Conservation (phyloP, 768 basidiomycete species). For the Floccularia luteovirens region DNA sequence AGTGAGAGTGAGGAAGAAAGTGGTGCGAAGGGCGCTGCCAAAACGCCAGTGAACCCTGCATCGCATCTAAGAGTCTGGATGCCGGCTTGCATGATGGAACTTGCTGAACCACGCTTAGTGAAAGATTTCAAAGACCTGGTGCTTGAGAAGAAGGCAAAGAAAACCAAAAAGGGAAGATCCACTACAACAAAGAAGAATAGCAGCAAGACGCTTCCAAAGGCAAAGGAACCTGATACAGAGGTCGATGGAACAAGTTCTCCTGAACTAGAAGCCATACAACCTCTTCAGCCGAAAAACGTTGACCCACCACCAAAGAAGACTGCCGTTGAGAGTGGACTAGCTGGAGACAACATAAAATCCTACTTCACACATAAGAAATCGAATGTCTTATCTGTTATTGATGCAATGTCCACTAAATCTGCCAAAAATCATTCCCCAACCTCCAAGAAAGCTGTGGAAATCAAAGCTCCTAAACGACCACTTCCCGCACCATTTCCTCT, state of each 20-base stretch:
- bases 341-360: neutral
- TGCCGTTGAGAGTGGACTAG: neutral
- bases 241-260: neutral
- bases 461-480: neutral
- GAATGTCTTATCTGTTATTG: neutral
- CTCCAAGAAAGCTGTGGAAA: neutral
- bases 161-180: conserved; percentile 16
- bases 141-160: conserved; percentile 44
- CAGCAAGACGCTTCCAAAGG: conserved; percentile 6
- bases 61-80: conserved; percentile 69
- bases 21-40: conserved; percentile 27
- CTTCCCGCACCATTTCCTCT: conserved; percentile 1
- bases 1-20: conserved; percentile 40
- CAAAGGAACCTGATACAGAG: conserved; percentile 4
- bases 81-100: conserved; percentile 68
- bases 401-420: neutral
- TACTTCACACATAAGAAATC: neutral
- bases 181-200: conserved; percentile 8
- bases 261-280: conserved; percentile 2
- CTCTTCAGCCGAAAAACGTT: conserved; percentile 3
- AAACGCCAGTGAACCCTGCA: conserved; percentile 41
- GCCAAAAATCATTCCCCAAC: neutral
- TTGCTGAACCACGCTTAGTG: conserved; percentile 61
- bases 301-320: neutral
- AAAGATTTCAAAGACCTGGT: conserved; percentile 46